phyloP scores from a whole-genome alignment of 2,329 filamentous ascomycete species.

The Colletotrichum sp. region DNA sequence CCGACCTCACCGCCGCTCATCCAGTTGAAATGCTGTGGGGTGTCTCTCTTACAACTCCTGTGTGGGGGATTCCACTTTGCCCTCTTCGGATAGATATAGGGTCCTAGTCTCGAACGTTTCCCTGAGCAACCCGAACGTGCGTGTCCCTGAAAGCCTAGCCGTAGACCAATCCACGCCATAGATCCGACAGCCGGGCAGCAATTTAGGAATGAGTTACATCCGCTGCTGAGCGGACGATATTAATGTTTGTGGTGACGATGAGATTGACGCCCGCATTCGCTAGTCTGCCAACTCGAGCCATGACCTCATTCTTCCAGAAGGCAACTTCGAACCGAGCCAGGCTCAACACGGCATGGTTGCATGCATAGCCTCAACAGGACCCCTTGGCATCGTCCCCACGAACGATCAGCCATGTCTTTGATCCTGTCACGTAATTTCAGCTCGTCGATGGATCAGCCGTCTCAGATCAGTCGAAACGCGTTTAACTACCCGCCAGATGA shows the following conservation, averaged over 20 bases:
- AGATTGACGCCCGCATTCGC: not conserved
- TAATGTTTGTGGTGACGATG: not conserved
- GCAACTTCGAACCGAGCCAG: not conserved
- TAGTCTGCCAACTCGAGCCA: not conserved
- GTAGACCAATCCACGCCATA: not conserved
- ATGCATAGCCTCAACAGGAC: not conserved
- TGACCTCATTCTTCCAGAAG: not conserved
- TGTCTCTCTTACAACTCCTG: not conserved
- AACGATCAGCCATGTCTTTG: not conserved
- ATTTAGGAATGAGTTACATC: not conserved
- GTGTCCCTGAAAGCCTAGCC: not conserved
- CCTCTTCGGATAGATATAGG: not conserved
- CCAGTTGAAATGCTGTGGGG: not conserved
- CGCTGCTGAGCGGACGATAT: not conserved
- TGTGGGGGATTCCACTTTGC: not conserved
- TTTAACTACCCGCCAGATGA: not conserved
- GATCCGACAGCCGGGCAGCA: not conserved
- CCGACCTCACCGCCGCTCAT: not conserved
- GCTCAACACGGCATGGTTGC: not conserved
- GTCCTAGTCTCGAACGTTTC: not conserved
- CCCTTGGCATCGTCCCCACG: not conserved
- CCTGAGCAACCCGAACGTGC: not conserved
- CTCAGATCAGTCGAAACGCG: slow-evolving; percentile 10
- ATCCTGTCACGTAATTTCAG: not conserved
- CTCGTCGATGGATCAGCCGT: not conserved